Percentiles rank a stretch among this genome's conserved stretches.
Conservation (phyloP, 2,329 filamentous ascomycete species). For the Allantophomopsis lycopodina region DNA sequence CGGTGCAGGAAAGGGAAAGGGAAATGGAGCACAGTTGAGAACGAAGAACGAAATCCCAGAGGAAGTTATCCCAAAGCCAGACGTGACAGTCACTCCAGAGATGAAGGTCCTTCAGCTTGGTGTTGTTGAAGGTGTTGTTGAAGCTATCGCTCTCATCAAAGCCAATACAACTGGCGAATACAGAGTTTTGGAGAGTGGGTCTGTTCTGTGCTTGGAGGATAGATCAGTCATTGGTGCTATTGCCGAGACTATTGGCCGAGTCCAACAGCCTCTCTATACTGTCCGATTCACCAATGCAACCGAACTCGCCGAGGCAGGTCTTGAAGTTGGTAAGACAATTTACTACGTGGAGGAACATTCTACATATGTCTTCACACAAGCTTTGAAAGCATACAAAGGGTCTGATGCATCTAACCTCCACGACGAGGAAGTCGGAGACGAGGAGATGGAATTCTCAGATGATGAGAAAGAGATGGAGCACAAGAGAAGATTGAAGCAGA, state of each 20-base stretch:
- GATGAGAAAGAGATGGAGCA: slow-evolving; percentile 87
- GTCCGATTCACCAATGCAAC: slow-evolving; percentile 58
- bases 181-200: slow-evolving; percentile 72
- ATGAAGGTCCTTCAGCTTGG: slow-evolving; percentile 71
- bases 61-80: slow-evolving; percentile 55
- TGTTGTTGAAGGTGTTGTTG: slow-evolving; percentile 61
- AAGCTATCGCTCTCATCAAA: slow-evolving; percentile 65
- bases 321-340: slow-evolving; percentile 57
- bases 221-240: slow-evolving; percentile 68
- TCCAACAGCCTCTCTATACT: slow-evolving; percentile 76
- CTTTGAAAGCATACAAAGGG: slow-evolving; percentile 66
- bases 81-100: slow-evolving; percentile 62
- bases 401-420: slow-evolving; percentile 91
- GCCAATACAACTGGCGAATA: slow-evolving; percentile 70
- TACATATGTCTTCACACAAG: slow-evolving; percentile 75
- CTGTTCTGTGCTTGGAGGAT: slow-evolving; percentile 67
- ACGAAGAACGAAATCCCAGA: slow-evolving; percentile 71
- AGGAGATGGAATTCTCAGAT: slow-evolving; percentile 91
- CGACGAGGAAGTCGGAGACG: slow-evolving; percentile 76
- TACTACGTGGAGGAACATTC: slow-evolving; percentile 74
- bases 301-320: slow-evolving; percentile 51
- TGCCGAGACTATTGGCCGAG: slow-evolving; percentile 74
- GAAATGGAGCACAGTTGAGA: slow-evolving; percentile 38
- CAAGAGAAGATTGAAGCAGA: slow-evolving; percentile 56
- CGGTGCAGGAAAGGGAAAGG: slow-evolving; percentile 27